Percentiles rank a stretch among this genome's conserved stretches.
Conservation (phyloP, 2,329 filamentous ascomycete species). For the Cytospora paraplurivora region DNA sequence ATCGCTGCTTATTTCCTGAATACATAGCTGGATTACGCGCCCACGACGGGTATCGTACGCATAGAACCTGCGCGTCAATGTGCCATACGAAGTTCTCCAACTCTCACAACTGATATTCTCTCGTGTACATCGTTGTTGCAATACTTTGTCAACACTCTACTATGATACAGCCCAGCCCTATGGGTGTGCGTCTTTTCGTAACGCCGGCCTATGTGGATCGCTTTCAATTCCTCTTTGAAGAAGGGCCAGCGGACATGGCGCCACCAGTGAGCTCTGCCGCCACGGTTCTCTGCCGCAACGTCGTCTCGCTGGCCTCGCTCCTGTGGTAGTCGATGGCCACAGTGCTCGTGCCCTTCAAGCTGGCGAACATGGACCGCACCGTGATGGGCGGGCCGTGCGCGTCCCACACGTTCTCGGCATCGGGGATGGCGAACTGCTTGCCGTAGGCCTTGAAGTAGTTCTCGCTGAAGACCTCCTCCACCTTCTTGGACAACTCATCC, state of each 20-base stretch:
- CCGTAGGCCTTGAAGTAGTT: slow-evolving; percentile 53
- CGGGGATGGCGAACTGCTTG: slow-evolving; percentile 35
- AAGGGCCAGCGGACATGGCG: slow-evolving; percentile 36
- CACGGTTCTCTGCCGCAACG: slow-evolving; percentile 54
- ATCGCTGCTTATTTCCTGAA: slow-evolving; percentile 20
- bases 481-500: slow-evolving; percentile 69
- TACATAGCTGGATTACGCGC: slow-evolving; percentile 1
- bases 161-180: neutral
- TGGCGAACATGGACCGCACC: slow-evolving; percentile 48
- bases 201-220: neutral
- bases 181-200: neutral
- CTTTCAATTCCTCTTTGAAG: neutral
- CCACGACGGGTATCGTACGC: slow-evolving; percentile 20
- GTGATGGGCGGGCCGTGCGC: slow-evolving; percentile 48
- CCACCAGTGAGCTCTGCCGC: slow-evolving; percentile 63
- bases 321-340: slow-evolving; percentile 42
- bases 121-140: slow-evolving; percentile 10
- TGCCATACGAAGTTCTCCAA: slow-evolving; percentile 31
- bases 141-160: slow-evolving; percentile 1
- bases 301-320: slow-evolving; percentile 48
- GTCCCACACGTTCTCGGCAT: slow-evolving; percentile 56
- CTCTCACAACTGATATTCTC: slow-evolving; percentile 21
- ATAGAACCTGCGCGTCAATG: slow-evolving; percentile 31
- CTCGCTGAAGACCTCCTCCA: slow-evolving; percentile 76
- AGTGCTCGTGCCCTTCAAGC: slow-evolving; percentile 36